phyloP scores from a whole-genome alignment of 768 basidiomycete species.

The Lactarius quietus region DNA sequence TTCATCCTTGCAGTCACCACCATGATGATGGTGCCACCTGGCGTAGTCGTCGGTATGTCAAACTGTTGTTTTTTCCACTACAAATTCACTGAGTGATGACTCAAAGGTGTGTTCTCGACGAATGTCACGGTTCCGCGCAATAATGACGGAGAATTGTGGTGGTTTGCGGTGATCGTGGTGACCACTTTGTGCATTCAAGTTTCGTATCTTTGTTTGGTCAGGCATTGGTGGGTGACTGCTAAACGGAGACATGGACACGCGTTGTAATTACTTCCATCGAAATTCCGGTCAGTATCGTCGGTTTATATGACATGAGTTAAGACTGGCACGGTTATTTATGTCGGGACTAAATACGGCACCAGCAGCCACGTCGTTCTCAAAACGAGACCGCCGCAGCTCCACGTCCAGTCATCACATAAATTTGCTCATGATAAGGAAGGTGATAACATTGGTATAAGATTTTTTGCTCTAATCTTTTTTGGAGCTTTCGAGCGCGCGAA shows the following conservation, averaged over 20 bases:
- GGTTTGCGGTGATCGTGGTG: slow-evolving; percentile 55
- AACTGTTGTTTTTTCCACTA: not conserved
- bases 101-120: slow-evolving; percentile 59
- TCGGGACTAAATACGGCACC: not conserved
- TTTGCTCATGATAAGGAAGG: not conserved
- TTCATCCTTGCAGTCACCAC: slow-evolving; percentile 63
- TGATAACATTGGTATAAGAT: not conserved
- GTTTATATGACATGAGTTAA: not conserved
- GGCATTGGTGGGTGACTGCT: slow-evolving; percentile 62
- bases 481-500: slow-evolving; percentile 9
- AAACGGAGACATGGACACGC: slow-evolving; percentile 34
- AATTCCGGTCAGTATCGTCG: not conserved
- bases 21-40: slow-evolving; percentile 63
- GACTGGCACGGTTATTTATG: not conserved
- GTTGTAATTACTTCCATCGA: not conserved
- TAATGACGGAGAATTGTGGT: slow-evolving; percentile 40
- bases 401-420: not conserved
- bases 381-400: not conserved
- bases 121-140: slow-evolving; percentile 68
- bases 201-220: slow-evolving; percentile 45
- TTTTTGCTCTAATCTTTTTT: not conserved
- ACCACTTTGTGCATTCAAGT: slow-evolving; percentile 44
- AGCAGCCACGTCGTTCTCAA: not conserved
- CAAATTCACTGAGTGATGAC: not conserved
- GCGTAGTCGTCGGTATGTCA: slow-evolving; percentile 52